A percentile compares a stretch with the other conserved stretches of the same genome.
Conservation (phyloP, 192 early-diverging fungal genomes). For the Coemansia sp. region DNA sequence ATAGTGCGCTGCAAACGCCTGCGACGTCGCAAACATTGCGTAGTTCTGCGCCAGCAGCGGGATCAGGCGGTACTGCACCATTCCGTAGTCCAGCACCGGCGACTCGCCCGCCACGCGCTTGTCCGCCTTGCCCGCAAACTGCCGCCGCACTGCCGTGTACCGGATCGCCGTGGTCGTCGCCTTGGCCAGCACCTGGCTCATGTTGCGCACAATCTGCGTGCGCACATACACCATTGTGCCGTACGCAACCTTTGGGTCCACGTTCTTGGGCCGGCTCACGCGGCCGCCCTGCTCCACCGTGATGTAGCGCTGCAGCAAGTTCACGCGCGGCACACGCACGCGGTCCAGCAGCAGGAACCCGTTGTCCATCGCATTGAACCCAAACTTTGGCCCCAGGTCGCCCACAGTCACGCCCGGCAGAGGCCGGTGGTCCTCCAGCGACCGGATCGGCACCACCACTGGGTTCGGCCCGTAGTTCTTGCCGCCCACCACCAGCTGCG, state of each 20-base stretch:
- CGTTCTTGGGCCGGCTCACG: slow-evolving; percentile 71
- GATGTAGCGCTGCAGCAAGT: slow-evolving; percentile 76
- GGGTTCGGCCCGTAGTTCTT: slow-evolving; percentile 78
- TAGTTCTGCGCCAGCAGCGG: slow-evolving; percentile 71
- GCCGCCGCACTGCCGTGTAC: slow-evolving; percentile 69
- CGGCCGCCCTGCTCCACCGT: slow-evolving; percentile 66
- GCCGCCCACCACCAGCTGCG: slow-evolving; percentile 68
- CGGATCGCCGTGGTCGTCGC: slow-evolving; percentile 71
- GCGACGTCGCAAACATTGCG: slow-evolving; percentile 68
- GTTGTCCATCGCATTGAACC: slow-evolving; percentile 83
- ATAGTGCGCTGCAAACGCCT: slow-evolving; percentile 64
- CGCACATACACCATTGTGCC: slow-evolving; percentile 86
- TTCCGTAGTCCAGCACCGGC: slow-evolving; percentile 72
- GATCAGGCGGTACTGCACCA: slow-evolving; percentile 74
- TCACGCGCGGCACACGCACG: slow-evolving; percentile 73
- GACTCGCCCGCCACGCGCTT: slow-evolving; percentile 52
- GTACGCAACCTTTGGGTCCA: slow-evolving; percentile 72
- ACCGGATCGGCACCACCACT: slow-evolving; percentile 79
- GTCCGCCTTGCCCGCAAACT: slow-evolving; percentile 61
- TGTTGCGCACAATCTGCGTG: slow-evolving; percentile 68
- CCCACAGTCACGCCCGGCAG: slow-evolving; percentile 79
- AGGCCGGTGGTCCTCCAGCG: slow-evolving; percentile 66
- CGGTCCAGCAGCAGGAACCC: slow-evolving; percentile 82
- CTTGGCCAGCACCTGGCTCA: slow-evolving; percentile 58
- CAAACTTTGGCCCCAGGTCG: slow-evolving; percentile 88